phyloP scores from a whole-genome alignment of 306 rosid species.

The Vicia villosa region DNA sequence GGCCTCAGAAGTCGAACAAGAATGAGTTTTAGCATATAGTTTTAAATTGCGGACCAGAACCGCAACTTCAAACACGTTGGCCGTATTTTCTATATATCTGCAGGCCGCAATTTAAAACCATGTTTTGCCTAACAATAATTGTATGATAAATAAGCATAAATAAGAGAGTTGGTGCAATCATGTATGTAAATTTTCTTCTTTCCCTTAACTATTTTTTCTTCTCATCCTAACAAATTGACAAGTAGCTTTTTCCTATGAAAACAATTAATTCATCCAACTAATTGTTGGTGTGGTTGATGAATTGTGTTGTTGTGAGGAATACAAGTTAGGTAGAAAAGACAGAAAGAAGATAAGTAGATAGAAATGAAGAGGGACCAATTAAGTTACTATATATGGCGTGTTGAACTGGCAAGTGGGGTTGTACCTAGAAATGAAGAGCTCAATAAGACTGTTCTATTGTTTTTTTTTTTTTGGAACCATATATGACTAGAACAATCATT shows the following conservation, averaged over 20 bases:
- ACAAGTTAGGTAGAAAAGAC: constrained; percentile 24
- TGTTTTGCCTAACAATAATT: neutral
- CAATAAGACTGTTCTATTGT: constrained; percentile 24
- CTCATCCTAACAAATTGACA: neutral
- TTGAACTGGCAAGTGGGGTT: constrained; percentile 31
- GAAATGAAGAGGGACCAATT: neutral
- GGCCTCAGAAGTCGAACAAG: constrained; percentile 69
- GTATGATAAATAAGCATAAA: neutral
- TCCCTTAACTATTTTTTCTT: constrained; percentile 3
- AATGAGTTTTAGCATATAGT: constrained; percentile 11
- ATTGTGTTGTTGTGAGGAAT: constrained; percentile 11
- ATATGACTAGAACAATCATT: neutral
- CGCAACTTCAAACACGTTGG: no score
- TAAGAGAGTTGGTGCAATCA: constrained; percentile 4
- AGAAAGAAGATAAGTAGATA: constrained; percentile 30
- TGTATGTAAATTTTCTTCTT: neutral
- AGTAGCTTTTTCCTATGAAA: neutral
- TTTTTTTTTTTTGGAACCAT: constrained; percentile 18
- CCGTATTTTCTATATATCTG: neutral
- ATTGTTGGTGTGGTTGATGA: neutral
- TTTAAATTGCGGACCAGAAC: neutral
- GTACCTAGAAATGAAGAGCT: constrained; percentile 16
- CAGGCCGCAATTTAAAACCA: neutral
- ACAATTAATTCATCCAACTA: neutral
- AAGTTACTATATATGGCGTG: neutral